Base-by-base conservation (phyloP, 2,329 filamentous ascomycete species). In the Lomentospora prolificans region DNA sequence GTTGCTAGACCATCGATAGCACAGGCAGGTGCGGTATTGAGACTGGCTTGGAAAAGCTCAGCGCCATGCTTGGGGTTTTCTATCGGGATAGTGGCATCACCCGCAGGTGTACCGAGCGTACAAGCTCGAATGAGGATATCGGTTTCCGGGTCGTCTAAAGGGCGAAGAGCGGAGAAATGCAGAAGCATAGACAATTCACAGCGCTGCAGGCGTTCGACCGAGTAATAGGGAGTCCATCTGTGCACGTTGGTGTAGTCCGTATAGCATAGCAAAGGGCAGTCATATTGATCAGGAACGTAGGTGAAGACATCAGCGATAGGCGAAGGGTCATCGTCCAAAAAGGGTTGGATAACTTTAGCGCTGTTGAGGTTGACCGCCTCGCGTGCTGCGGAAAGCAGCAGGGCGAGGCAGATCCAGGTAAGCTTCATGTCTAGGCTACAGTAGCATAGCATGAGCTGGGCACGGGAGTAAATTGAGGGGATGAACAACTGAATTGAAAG, bases 191-290 rank as follows among this genome's bases (percentile, higher is more conserved):
- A n/a, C 36, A 9, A 5, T 9, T 60, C 8, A 51, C 62, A 63
- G 12, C 60, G 57, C 1, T 41, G 33, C 10, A 64, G 59, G 17
- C 62, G 60, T 3, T 60, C 52, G 50, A 60, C 55, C 5, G 60
- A 61, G 10, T 60, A 48, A 48, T 64, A 64, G 22, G 59, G 33
- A 33, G 56, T 63, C 63, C 60, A 64, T 8, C 46, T 61, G 48
- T 64, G 59, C 2, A 55, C 41, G 46, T 64, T 64, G 22, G 60
- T 22, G 30, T 61, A 61, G 55, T 63, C 60, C 2, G 14, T 39
- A 33, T 33, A 12, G 41, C 61, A 63, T 2, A 56, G 55, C 6
- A 60, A 57, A 1, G 60, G 61, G 25, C 58, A 62, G 28, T 64
- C 55, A 54, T 62, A 52, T 4, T 63, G 57, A 24, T 64, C 61